A percentile compares a stretch with the other conserved stretches of the same genome.
Conservation (phyloP, 768 basidiomycete genomes). For the Mycena pura region DNA sequence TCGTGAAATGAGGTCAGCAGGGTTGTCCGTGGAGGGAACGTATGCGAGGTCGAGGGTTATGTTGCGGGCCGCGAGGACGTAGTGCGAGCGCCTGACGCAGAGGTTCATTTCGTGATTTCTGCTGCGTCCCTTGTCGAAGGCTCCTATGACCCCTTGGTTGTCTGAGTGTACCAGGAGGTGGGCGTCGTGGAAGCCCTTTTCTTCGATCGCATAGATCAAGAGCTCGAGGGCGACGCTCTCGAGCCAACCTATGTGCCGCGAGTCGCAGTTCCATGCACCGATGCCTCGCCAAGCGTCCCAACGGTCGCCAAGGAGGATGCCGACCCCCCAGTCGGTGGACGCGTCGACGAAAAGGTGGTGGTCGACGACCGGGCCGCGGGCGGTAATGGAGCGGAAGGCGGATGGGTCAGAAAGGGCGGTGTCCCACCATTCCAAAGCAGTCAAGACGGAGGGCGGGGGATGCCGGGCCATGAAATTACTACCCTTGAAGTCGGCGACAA, state of each 20-base stretch:
- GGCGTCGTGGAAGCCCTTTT: conserved; percentile 18
- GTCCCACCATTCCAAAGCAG: not conserved
- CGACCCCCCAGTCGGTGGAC: conserved; percentile 35
- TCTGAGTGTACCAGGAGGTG: conserved; percentile 14
- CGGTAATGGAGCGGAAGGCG: not conserved
- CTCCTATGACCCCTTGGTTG: conserved; percentile 14
- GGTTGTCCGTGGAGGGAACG: conserved; percentile 2
- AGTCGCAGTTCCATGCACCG: conserved; percentile 18
- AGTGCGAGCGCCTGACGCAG: conserved; percentile 9
- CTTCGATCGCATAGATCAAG: conserved; percentile 4
- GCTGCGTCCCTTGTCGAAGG: not conserved
- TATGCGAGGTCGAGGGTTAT: conserved; percentile 16
- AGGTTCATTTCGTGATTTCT: conserved; percentile 11
- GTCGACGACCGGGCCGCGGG: not conserved
- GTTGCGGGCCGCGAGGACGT: not conserved
- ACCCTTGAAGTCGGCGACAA: not conserved
- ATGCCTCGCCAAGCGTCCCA: conserved; percentile 28
- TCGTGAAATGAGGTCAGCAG: not conserved
- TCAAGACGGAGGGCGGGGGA: not conserved
- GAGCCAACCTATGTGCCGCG: conserved; percentile 35
- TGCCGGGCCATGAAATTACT: not conserved
- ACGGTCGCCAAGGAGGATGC: conserved; percentile 18
- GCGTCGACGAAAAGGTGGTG: conserved; percentile 25
- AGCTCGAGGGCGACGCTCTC: conserved; percentile 22
- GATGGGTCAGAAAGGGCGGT: not conserved